phyloP scores from a whole-genome alignment of 768 basidiomycete species.

The Panus rudis region DNA sequence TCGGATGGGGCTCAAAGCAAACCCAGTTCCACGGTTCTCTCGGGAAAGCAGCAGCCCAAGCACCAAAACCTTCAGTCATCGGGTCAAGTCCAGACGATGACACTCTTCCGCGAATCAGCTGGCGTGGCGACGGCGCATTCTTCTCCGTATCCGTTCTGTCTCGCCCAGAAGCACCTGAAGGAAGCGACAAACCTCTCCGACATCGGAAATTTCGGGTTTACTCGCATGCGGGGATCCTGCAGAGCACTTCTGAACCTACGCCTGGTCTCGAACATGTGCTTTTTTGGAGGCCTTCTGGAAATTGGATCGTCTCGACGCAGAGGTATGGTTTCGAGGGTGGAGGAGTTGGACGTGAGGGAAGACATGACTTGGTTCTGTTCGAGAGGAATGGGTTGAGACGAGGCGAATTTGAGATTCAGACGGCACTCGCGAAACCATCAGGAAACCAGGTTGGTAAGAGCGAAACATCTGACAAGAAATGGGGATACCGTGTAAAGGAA shows the following conservation, averaged over 20 bases:
- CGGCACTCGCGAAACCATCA: constrained; percentile 16
- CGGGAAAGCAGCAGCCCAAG: constrained; percentile 76
- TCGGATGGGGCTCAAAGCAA: constrained; percentile 96
- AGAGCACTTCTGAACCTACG: constrained; percentile 79
- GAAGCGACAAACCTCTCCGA: constrained; percentile 17
- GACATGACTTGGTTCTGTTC: constrained; percentile 88
- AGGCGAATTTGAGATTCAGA: constrained; percentile 72
- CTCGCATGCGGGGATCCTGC: constrained; percentile 63
- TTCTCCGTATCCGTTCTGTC: constrained; percentile 81
- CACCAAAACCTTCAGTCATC: constrained; percentile 31
- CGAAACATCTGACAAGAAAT: constrained; percentile 31
- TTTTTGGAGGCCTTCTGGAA: constrained; percentile 86
- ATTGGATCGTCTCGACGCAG: constrained; percentile 76
- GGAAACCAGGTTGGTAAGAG: constrained; percentile 11
- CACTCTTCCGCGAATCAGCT: constrained; percentile 64
- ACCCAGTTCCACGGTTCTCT: constrained; percentile 97
- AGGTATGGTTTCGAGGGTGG: constrained; percentile 74
- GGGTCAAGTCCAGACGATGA: constrained; percentile 70
- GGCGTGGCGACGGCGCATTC: constrained; percentile 90
- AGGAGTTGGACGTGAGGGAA: constrained; percentile 55
- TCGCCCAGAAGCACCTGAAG: too few relatives aligned
- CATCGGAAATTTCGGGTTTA: constrained; percentile 68
- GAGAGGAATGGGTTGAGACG: constrained; percentile 93
- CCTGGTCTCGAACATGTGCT: constrained; percentile 75
- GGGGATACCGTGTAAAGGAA: constrained; percentile 71